These are phyloP conservation scores for Tripidium arundinaceum DNA, from an alignment of 202 grass and related monocot species.

Conservation along the genomic window DNA sequence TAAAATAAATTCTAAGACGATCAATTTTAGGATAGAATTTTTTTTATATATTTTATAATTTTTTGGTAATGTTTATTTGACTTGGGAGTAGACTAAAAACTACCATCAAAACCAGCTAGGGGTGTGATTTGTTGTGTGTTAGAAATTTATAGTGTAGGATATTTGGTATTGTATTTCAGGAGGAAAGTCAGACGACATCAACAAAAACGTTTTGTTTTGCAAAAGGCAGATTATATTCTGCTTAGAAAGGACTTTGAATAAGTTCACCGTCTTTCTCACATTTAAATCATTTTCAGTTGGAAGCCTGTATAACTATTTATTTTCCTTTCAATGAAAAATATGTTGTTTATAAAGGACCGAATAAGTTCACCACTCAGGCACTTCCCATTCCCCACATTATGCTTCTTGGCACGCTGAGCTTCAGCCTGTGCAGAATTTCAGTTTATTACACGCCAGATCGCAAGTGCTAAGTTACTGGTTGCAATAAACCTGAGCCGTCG, in stretches of 20 bases:
- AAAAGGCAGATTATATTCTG: too few species aligned
- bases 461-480: neutral
- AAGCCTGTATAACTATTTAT: too few species aligned
- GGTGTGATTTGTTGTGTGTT: too few species aligned
- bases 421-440: neutral
- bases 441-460: neutral
- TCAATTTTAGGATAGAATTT: neutral
- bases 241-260: too few species aligned
- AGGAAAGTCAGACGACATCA: neutral
- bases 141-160: neutral
- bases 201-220: too few species aligned
- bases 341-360: too few species aligned
- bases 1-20: neutral
- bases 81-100: neutral
- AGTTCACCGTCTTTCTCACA: too few species aligned
- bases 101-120: neutral
- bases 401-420: neutral
- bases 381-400: neutral
- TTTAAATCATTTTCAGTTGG: too few species aligned
- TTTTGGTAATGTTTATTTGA: neutral
- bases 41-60: neutral
- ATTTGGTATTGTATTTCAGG: neutral
- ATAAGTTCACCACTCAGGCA: too few species aligned
- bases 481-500: neutral
- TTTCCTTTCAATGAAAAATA: too few species aligned